These are phyloP conservation scores for Hypoxylon crocopeplum DNA, from an alignment of 495 filamentous ascomycete genomes.

Conservation along the genomic window DNA sequence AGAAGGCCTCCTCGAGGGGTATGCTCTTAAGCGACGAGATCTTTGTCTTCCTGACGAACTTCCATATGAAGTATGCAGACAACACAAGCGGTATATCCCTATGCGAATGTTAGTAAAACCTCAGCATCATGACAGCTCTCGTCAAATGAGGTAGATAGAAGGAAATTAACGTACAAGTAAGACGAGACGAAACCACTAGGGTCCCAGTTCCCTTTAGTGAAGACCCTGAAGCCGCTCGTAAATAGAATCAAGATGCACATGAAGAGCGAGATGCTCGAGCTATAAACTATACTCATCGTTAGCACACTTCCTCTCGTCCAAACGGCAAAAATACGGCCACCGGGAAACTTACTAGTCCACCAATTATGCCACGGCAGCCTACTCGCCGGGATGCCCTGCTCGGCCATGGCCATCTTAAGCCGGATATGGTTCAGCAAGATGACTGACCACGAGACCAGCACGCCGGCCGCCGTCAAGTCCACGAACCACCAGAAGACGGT, in stretches of 20 bases:
- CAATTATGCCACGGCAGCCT: conserved; percentile 55
- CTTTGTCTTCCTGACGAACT: conserved; percentile 59
- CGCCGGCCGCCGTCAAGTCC: conserved; percentile 60
- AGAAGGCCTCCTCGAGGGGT: conserved; percentile 51
- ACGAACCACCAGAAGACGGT: conserved; percentile 69
- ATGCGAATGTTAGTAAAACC: conserved; percentile 10
- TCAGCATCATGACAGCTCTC: neutral
- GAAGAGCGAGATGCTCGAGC: conserved; percentile 47
- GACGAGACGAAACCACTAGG: conserved; percentile 54
- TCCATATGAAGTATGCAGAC: conserved; percentile 60
- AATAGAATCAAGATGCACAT: conserved; percentile 56
- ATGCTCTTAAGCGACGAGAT: conserved; percentile 59
- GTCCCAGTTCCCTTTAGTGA: conserved; percentile 57
- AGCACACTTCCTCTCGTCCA: conserved; percentile 1
- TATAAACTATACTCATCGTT: conserved; percentile 37
- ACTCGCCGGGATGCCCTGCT: conserved; percentile 46
- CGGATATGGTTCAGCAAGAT: conserved; percentile 58
- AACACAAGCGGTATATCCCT: conserved; percentile 64
- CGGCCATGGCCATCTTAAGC: conserved; percentile 49
- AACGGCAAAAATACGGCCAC: neutral
- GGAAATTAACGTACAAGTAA: conserved; percentile 51
- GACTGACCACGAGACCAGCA: conserved; percentile 61
- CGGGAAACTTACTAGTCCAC: conserved; percentile 44
- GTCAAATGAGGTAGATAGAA: neutral
- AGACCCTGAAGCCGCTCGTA: conserved; percentile 55